Evolutionary conservation across 768 basidiomycete species (phyloP).

Genomic region (Ramaria rubella): DNA sequence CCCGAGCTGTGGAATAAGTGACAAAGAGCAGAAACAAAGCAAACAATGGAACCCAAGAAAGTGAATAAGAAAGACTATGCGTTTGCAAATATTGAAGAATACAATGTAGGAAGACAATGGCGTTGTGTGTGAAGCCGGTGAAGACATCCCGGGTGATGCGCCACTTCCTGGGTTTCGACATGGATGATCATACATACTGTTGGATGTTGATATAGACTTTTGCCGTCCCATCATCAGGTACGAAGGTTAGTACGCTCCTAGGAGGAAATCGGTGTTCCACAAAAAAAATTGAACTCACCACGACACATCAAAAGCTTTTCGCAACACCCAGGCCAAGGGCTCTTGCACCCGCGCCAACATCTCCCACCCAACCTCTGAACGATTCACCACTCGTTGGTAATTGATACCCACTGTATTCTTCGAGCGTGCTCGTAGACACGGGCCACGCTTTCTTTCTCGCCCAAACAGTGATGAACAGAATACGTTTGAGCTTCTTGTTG

Average conservation of each 20-base stretch:
- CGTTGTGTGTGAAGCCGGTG: no score
- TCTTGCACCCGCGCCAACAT: slow-evolving; percentile 71
- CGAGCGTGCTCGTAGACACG: slow-evolving; percentile 34
- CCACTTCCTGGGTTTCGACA: no score
- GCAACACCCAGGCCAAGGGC: slow-evolving; percentile 52
- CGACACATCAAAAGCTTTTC: slow-evolving; percentile 1
- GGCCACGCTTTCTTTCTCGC: slow-evolving; percentile 55
- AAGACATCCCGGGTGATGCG: no score
- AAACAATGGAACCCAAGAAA: no score
- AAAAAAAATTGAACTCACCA: slow-evolving; percentile 3
- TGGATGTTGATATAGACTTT: not conserved
- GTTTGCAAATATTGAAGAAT: no score
- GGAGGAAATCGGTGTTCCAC: not conserved
- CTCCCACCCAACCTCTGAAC: slow-evolving; percentile 78
- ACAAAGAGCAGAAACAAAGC: no score
- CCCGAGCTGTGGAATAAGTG: no score
- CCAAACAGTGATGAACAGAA: slow-evolving; percentile 91
- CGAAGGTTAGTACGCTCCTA: not conserved
- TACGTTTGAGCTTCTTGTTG: slow-evolving; percentile 85
- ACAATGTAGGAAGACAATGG: no score
- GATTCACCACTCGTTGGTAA: slow-evolving; percentile 42
- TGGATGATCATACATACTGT: no score
- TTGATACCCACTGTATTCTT: slow-evolving; percentile 30
- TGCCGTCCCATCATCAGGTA: not conserved
- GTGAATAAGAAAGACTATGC: no score